phyloP scores from a whole-genome alignment of 192 early-diverging fungal genomes.

The Coemansia sp. region DNA sequence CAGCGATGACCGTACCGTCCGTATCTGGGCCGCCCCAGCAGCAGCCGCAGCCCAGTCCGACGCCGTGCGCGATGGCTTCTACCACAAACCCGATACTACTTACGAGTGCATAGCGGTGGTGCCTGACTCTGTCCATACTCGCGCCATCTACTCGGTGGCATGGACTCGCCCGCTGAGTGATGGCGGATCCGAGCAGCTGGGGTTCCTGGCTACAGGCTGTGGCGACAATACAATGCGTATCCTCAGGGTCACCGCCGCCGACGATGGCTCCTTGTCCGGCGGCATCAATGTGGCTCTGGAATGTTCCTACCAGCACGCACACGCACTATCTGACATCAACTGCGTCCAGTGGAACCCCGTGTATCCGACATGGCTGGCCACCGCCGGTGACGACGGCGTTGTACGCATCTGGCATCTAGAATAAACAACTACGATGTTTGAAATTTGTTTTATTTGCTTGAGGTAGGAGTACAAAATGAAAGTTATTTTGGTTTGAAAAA shows the following conservation, averaged over 20 bases:
- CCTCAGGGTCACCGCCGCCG: constrained; percentile 40
- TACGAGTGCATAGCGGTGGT: constrained; percentile 72
- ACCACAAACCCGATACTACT: constrained; percentile 57
- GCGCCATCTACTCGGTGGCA: constrained; percentile 90
- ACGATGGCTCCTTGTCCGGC: too few relatives aligned
- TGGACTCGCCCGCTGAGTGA: constrained; percentile 59
- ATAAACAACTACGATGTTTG: background rate
- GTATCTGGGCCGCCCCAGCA: constrained; percentile 68
- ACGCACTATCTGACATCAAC: constrained; percentile 89
- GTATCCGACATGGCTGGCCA: constrained; percentile 70
- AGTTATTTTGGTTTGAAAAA: too few relatives aligned
- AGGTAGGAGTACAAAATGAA: too few relatives aligned
- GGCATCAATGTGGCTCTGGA: constrained; percentile 27
- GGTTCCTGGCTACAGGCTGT: constrained; percentile 73
- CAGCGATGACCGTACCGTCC: constrained; percentile 83
- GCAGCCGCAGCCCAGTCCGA: constrained; percentile 5
- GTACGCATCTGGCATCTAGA: constrained; percentile 77
- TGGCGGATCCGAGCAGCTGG: constrained; percentile 13
- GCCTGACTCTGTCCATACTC: constrained; percentile 65
- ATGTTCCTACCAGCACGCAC: constrained; percentile 61
- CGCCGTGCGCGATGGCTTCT: constrained; percentile 53
- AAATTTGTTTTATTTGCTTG: too few relatives aligned
- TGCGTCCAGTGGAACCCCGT: constrained; percentile 82
- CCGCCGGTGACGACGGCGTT: constrained; percentile 88
- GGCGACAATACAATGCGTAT: constrained; percentile 82